Evolutionary conservation across 2,329 filamentous ascomycete genomes (phyloP).

Genomic region (Fusarium buxicola): DNA sequence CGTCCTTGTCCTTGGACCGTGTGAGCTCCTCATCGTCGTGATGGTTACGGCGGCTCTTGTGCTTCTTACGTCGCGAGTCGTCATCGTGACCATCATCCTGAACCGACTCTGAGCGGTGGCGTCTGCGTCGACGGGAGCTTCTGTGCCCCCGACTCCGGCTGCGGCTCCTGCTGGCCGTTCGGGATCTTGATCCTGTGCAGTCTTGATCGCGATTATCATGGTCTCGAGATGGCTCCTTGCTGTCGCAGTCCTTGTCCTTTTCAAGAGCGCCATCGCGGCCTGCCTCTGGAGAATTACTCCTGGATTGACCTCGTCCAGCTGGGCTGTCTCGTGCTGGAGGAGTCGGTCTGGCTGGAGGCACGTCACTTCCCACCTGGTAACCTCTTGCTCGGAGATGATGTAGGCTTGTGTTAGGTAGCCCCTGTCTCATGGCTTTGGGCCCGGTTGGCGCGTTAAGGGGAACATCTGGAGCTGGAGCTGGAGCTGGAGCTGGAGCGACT

Average conservation of each 20-base stretch:
- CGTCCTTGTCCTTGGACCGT: constrained; percentile 52
- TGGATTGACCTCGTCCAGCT: constrained; percentile 50
- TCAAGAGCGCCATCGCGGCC: constrained; percentile 44
- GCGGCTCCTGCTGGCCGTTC: constrained; percentile 48
- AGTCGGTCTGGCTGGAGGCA: constrained; percentile 43
- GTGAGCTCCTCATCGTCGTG: constrained; percentile 59
- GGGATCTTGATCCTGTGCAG: constrained; percentile 49
- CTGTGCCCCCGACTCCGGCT: constrained; percentile 59
- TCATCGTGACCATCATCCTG: constrained; percentile 61
- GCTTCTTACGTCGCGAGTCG: constrained; percentile 62
- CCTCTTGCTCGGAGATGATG: constrained; percentile 70
- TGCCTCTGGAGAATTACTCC: constrained; percentile 59
- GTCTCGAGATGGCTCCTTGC: constrained; percentile 49
- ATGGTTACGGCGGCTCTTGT: constrained; percentile 58
- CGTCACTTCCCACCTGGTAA: constrained; percentile 58
- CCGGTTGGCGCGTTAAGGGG: constrained; percentile 86
- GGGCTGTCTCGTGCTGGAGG: constrained; percentile 33
- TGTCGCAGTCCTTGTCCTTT: constrained; percentile 51
- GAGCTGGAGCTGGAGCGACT: constrained; percentile 48
- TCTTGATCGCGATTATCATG: constrained; percentile 38
- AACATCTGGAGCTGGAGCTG: constrained; percentile 50
- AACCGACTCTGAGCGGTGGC: constrained; percentile 65
- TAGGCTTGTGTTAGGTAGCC: constrained; percentile 83
- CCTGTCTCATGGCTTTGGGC: constrained; percentile 93
- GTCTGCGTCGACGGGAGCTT: constrained; percentile 62